phyloP scores from a whole-genome alignment of 495 filamentous ascomycete species.

The Neurospora terricola region DNA sequence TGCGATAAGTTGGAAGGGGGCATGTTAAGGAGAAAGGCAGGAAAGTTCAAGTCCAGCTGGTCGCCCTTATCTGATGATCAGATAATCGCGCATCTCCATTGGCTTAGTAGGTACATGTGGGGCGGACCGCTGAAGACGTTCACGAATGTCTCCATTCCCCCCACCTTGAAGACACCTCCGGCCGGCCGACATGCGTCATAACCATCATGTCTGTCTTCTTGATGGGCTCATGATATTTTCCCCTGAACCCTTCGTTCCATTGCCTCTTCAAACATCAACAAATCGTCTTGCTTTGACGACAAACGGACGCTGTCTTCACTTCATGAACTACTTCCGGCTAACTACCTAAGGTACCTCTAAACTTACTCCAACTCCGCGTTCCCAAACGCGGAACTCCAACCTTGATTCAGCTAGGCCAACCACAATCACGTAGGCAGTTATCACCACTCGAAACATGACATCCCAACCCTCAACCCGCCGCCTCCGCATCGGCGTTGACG shows the following conservation, averaged over 20 bases:
- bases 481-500: slow-evolving; percentile 36
- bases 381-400: no score
- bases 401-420: no score
- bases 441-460: no score
- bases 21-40: no score
- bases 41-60: no score
- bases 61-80: neutral
- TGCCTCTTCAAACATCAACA: neutral
- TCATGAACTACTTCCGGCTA: neutral
- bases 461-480: neutral
- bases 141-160: neutral
- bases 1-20: no score
- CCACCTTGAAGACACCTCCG: neutral
- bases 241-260: neutral
- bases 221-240: neutral
- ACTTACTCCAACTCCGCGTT: no score
- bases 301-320: neutral
- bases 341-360: no score
- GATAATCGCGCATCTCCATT: neutral
- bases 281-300: neutral
- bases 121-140: neutral
- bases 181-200: neutral
- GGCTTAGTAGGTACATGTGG: no score
- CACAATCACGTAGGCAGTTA: no score
- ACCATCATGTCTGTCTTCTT: neutral